These are phyloP conservation scores for Botrytis tulipae DNA, from an alignment of 2,329 filamentous ascomycete genomes.

Conservation along the genomic window DNA sequence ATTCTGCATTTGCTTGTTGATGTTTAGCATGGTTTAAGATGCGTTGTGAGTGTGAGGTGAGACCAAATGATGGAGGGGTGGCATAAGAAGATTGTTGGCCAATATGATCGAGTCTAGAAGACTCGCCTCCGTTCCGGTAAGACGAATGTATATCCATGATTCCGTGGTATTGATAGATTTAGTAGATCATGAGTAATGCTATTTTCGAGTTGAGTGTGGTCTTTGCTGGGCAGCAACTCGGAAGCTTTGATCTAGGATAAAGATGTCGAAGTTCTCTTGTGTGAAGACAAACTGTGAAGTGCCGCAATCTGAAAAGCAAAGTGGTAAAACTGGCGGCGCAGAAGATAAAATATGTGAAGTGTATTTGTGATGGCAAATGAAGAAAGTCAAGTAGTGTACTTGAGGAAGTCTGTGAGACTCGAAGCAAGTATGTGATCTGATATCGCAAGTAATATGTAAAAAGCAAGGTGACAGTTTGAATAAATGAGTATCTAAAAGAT, in stretches of 20 bases:
- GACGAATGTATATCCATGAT: neutral
- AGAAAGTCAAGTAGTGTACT: neutral
- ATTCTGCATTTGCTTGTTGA: slow-evolving; percentile 44
- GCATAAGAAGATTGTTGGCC: neutral
- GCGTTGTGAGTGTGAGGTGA: neutral
- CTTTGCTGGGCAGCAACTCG: neutral
- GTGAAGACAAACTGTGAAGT: neutral
- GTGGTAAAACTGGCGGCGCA: neutral
- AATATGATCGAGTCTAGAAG: neutral
- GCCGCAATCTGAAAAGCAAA: neutral
- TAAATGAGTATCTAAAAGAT: neutral
- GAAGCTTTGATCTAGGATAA: neutral
- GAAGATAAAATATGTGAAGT: neutral
- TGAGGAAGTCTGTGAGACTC: neutral
- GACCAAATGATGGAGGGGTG: neutral
- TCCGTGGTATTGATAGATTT: neutral
- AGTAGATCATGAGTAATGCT: neutral
- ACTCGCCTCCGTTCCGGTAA: neutral
- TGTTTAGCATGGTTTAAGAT: slow-evolving; percentile 65
- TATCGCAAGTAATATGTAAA: neutral
- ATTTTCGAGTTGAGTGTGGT: no score
- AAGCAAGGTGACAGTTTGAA: neutral
- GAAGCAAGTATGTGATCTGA: neutral
- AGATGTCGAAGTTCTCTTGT: neutral
- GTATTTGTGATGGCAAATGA: neutral